Conservation (phyloP, 805 yeast species). For the Wickerhamiella brachini region DNA sequence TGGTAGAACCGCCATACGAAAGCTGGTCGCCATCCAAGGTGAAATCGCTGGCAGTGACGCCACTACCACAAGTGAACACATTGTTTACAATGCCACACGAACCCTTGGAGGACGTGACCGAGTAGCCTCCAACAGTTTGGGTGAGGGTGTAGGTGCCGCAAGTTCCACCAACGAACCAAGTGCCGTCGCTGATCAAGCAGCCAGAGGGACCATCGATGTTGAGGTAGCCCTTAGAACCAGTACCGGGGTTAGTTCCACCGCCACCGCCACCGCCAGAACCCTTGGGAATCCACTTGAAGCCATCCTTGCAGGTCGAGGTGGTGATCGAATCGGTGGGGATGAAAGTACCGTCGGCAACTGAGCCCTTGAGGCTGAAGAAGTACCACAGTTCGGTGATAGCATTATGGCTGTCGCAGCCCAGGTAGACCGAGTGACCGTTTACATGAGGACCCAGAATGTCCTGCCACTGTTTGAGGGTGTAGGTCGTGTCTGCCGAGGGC, state of each 20-base stretch:
- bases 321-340: slow-evolving; percentile 40
- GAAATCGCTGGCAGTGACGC: slow-evolving; percentile 40
- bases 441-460: slow-evolving; percentile 24
- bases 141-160: slow-evolving; percentile 63
- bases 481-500: slow-evolving; percentile 47
- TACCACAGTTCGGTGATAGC: slow-evolving; percentile 65
- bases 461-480: slow-evolving; percentile 33
- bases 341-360: slow-evolving; percentile 52
- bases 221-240: slow-evolving; percentile 32
- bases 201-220: slow-evolving; percentile 43
- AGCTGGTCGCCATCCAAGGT: slow-evolving; percentile 35
- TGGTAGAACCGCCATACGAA: slow-evolving; percentile 45
- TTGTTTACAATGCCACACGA: slow-evolving; percentile 37
- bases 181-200: slow-evolving; percentile 74
- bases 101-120: slow-evolving; percentile 57
- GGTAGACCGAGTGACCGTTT: slow-evolving; percentile 40
- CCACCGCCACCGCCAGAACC: slow-evolving; percentile 25
- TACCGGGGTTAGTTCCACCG: slow-evolving; percentile 23
- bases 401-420: slow-evolving; percentile 41
- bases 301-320: slow-evolving; percentile 54
- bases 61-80: slow-evolving; percentile 26
- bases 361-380: slow-evolving; percentile 61
- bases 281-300: slow-evolving; percentile 66
- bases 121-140: slow-evolving; percentile 61
- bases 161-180: slow-evolving; percentile 67